phyloP scores from a whole-genome alignment of 306 rosid species.

The Corylus americana region DNA sequence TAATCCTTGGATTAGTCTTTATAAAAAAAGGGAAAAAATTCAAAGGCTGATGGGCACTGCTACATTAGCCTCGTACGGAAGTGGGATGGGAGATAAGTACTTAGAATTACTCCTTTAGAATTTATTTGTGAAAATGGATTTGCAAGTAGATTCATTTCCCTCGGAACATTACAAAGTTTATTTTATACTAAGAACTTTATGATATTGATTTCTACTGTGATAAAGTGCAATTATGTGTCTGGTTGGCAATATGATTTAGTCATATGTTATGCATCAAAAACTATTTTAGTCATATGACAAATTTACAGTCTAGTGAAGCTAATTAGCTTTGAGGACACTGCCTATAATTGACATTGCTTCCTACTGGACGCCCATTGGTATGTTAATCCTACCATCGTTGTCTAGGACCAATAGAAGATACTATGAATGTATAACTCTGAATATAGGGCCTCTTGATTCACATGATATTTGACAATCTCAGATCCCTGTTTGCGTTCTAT shows the following conservation, averaged over 20 bases:
- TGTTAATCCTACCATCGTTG: background rate
- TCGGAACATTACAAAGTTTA: too few relatives aligned
- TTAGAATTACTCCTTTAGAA: background rate
- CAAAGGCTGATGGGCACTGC: too few relatives aligned
- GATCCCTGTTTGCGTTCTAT: background rate
- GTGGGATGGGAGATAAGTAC: too few relatives aligned
- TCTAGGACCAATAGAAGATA: background rate
- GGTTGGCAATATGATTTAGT: background rate
- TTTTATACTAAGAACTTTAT: too few relatives aligned
- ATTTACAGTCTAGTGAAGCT: background rate
- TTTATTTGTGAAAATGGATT: background rate
- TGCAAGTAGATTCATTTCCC: background rate
- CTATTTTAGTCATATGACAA: background rate
- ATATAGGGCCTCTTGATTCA: background rate
- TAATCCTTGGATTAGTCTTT: too few relatives aligned
- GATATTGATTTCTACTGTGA: background rate
- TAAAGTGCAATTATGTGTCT: background rate
- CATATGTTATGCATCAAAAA: too few relatives aligned
- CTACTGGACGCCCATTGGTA: background rate
- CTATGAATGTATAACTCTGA: background rate
- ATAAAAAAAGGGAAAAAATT: too few relatives aligned
- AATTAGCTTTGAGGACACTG: background rate
- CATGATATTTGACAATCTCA: background rate
- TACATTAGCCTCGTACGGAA: too few relatives aligned
- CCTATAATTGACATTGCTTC: background rate